Evolutionary conservation across 768 basidiomycete species (phyloP).

Genomic region (Hericium coralloides): DNA sequence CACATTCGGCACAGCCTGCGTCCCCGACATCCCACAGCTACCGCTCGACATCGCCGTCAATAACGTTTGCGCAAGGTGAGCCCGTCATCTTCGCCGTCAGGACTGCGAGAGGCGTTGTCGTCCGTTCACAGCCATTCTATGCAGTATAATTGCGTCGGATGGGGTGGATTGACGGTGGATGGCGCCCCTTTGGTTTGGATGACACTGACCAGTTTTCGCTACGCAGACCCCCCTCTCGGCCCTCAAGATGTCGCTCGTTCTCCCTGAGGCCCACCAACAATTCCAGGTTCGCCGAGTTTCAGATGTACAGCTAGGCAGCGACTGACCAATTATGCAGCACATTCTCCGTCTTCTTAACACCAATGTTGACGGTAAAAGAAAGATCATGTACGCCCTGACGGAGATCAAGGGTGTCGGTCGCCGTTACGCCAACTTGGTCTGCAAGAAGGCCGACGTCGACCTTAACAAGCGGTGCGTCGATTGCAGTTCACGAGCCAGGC

Average conservation of each 20-base stretch:
- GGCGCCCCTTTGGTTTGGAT: background rate
- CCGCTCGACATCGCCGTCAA: background rate
- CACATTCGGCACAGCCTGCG: too few relatives aligned
- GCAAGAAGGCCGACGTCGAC: constrained; percentile 99
- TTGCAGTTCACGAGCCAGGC: background rate
- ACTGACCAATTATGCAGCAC: constrained; percentile 47
- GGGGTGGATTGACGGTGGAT: background rate
- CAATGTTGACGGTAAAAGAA: constrained; percentile 98
- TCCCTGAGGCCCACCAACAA: background rate
- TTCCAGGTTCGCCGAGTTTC: background rate
- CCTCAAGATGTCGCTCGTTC: background rate
- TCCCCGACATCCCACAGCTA: too few relatives aligned
- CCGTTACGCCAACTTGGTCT: constrained; percentile 96
- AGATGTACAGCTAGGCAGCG: background rate
- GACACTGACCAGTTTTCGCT: background rate
- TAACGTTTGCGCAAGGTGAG: background rate
- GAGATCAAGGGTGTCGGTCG: constrained; percentile 99
- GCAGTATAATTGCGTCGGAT: background rate
- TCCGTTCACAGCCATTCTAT: background rate
- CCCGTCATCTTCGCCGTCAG: background rate
- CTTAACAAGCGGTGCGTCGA: constrained; percentile 87
- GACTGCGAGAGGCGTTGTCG: background rate
- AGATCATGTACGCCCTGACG: constrained; percentile 98
- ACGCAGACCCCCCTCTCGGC: background rate
- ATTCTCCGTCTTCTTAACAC: constrained; percentile 99